Conservation (phyloP, 768 basidiomycete species). For the Amanita molliuscula region DNA sequence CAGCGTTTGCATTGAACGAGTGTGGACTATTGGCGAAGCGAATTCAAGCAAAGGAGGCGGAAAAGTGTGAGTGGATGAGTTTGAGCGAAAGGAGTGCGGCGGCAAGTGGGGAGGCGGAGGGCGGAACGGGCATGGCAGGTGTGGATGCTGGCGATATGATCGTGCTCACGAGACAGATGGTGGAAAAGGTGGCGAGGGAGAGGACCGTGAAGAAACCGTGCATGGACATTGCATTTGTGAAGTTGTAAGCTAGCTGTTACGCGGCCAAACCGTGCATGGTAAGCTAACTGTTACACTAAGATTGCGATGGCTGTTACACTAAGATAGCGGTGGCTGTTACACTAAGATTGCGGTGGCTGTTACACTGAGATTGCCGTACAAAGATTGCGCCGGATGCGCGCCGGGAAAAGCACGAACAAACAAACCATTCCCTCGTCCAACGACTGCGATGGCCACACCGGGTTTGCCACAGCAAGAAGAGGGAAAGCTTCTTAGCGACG, state of each 20-base stretch:
- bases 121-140: background rate
- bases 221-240: constrained; percentile 48
- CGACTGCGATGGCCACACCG: constrained; percentile 20
- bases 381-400: too few species aligned
- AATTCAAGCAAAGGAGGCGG: constrained; percentile 16
- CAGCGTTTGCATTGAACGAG: constrained; percentile 82
- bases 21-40: constrained; percentile 61
- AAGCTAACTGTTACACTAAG: too few species aligned
- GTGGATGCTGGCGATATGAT: constrained; percentile 17
- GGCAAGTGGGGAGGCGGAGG: background rate
- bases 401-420: constrained; percentile 14
- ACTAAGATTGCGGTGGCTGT: too few species aligned
- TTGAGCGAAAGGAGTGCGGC: too few species aligned
- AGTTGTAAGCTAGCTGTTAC: constrained; percentile 35
- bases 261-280: background rate
- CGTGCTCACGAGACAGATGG: constrained; percentile 29
- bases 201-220: constrained; percentile 65
- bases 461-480: constrained; percentile 48
- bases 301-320: too few species aligned
- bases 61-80: constrained; percentile 13
- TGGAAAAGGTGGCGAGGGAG: constrained; percentile 50
- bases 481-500: constrained; percentile 79
- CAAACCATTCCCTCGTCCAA: constrained; percentile 11
- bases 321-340: too few species aligned
- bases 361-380: too few species aligned